phyloP scores from a whole-genome alignment of 768 basidiomycete genomes.

The Gelatoporia subvermispora region DNA sequence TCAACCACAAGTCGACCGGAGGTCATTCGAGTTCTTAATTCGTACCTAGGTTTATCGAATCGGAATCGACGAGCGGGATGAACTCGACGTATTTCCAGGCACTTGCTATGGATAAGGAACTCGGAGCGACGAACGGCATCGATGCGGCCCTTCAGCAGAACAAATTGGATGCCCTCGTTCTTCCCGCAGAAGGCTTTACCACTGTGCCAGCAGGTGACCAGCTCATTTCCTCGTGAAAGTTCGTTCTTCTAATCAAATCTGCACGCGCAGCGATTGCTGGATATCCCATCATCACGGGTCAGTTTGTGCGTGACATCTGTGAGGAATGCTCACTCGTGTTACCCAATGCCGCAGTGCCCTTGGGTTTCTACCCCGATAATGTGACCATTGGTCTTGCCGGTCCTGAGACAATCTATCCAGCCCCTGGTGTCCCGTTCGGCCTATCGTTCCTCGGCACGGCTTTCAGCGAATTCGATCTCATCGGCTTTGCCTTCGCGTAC shows the following conservation, averaged over 20 bases:
- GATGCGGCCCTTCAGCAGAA: slow-evolving; percentile 25
- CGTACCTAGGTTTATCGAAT: slow-evolving; percentile 17
- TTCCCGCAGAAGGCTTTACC: slow-evolving; percentile 27
- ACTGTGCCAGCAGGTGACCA: slow-evolving; percentile 4
- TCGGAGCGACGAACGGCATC: slow-evolving; percentile 26
- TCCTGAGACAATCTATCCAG: slow-evolving; percentile 35
- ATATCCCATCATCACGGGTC: slow-evolving; percentile 62
- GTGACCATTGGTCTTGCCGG: slow-evolving; percentile 31
- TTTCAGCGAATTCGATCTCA: slow-evolving; percentile 38
- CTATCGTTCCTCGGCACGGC: slow-evolving; percentile 41
- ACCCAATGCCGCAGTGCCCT: slow-evolving; percentile 40
- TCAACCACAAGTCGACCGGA: slow-evolving; percentile 7
- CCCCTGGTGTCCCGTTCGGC: slow-evolving; percentile 47
- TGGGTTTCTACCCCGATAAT: slow-evolving; percentile 52
- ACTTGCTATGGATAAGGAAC: slow-evolving; percentile 22
- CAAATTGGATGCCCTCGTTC: slow-evolving; percentile 28
- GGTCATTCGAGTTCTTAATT: slow-evolving; percentile 23
- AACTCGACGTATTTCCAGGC: slow-evolving; percentile 24
- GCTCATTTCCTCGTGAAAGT: neutral
- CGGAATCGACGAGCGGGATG: slow-evolving; percentile 19
- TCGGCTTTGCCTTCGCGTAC: slow-evolving; percentile 42
- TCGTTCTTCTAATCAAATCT: slow-evolving; percentile 11
- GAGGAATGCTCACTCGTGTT: neutral
- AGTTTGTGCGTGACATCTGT: neutral
- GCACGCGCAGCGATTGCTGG: slow-evolving; percentile 47